Conservation (phyloP, 1,284 basidiomycete species). For the Chiua sp. region DNA sequence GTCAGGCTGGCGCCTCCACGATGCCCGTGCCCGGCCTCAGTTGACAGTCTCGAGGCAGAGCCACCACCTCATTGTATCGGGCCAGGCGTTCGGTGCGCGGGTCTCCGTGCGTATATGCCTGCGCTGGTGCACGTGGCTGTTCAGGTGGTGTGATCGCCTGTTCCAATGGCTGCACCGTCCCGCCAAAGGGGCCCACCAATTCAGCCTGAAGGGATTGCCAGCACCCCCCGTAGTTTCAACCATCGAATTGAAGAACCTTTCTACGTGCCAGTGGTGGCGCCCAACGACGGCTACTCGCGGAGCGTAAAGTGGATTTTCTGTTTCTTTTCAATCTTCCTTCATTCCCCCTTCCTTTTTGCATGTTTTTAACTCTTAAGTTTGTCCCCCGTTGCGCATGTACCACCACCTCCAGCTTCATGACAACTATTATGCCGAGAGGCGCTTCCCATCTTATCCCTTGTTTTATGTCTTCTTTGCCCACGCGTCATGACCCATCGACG, state of each 20-base stretch:
- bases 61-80: constrained; percentile 31
- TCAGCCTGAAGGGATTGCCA: neutral
- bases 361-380: neutral
- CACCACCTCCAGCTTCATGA: constrained; percentile 9
- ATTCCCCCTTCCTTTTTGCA: neutral
- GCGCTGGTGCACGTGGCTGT: constrained; percentile 33
- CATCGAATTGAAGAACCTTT: constrained; percentile 10
- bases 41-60: constrained; percentile 28
- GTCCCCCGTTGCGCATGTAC: constrained; percentile 2
- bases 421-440: constrained; percentile 6
- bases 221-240: neutral
- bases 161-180: constrained; percentile 10
- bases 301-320: constrained; percentile 4
- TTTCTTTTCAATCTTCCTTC: neutral
- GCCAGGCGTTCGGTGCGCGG: constrained; percentile 32
- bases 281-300: neutral
- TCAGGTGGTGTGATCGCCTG: constrained; percentile 15
- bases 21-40: constrained; percentile 28
- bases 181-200: neutral
- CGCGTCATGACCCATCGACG: constrained; percentile 6
- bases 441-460: neutral
- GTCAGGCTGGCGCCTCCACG: constrained; percentile 32
- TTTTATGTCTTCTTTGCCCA: constrained; percentile 2
- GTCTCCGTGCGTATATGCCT: constrained; percentile 28
- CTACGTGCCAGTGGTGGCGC: constrained; percentile 2